phyloP scores from a whole-genome alignment of 2,329 filamentous ascomycete genomes.

The Paecilomyces sp. region DNA sequence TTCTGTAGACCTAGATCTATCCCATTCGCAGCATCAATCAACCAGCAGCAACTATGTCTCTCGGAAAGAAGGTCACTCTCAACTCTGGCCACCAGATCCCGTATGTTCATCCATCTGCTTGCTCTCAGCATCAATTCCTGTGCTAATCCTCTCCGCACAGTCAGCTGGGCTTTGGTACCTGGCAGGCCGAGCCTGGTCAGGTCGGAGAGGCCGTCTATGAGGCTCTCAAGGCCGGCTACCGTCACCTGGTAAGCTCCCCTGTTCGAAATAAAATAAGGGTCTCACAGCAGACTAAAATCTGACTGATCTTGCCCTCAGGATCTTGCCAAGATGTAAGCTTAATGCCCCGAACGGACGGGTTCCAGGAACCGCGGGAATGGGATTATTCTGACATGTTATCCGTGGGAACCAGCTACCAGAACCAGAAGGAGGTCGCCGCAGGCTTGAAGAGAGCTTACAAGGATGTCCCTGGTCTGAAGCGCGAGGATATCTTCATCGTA shows the following conservation, averaged over 20 bases:
- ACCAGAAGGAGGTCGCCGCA: slow-evolving; percentile 29
- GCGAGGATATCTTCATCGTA: slow-evolving; percentile 35
- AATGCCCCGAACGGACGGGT: not conserved
- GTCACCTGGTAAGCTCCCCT: slow-evolving; percentile 26
- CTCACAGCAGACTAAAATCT: not conserved
- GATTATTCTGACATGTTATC: slow-evolving; percentile 1
- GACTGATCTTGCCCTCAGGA: slow-evolving; percentile 20
- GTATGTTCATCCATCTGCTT: slow-evolving; percentile 15
- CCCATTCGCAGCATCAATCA: not conserved
- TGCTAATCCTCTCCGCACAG: slow-evolving; percentile 9
- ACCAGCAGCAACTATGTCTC: slow-evolving; percentile 26
- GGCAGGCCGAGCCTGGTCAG: slow-evolving; percentile 33
- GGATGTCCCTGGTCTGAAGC: slow-evolving; percentile 33
- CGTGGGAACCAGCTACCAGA: slow-evolving; percentile 22
- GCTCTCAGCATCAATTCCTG: not conserved
- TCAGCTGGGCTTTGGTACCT: slow-evolving; percentile 34
- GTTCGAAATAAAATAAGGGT: not conserved
- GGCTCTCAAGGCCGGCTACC: slow-evolving; percentile 33
- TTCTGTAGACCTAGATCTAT: not conserved
- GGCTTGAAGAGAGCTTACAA: slow-evolving; percentile 28
- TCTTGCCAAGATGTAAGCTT: slow-evolving; percentile 30
- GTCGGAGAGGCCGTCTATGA: slow-evolving; percentile 33
- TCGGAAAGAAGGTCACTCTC: slow-evolving; percentile 32
- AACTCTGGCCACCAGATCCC: slow-evolving; percentile 32
- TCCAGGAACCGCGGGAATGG: not conserved